phyloP scores from a whole-genome alignment of 2,329 filamentous ascomycete genomes.

The Cryphonectria japonica region DNA sequence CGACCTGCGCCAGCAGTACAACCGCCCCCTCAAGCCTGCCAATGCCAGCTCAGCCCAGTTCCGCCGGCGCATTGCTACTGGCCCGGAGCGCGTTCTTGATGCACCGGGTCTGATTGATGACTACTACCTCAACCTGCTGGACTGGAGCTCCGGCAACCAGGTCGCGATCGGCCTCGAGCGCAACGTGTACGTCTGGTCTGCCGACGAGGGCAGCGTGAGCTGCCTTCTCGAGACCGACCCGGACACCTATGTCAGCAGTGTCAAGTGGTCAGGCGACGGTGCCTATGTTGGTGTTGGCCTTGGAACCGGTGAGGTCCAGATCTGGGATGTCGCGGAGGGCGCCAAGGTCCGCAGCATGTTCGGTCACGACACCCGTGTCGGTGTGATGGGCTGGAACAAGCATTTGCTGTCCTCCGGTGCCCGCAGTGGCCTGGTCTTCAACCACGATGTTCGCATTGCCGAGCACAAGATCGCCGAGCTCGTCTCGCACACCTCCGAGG shows the following conservation, averaged over 20 bases:
- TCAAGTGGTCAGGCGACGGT: slow-evolving; percentile 98
- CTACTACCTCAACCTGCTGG: slow-evolving; percentile 97
- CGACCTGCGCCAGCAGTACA: slow-evolving; percentile 96
- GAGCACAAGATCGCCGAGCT: slow-evolving; percentile 98
- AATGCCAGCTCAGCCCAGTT: slow-evolving; percentile 79
- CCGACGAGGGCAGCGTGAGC: slow-evolving; percentile 86
- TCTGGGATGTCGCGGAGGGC: slow-evolving; percentile 96
- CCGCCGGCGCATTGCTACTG: slow-evolving; percentile 88
- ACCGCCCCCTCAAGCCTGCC: slow-evolving; percentile 85
- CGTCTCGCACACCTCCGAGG: slow-evolving; percentile 94
- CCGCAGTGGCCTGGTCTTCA: slow-evolving; percentile 92
- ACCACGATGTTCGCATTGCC: slow-evolving; percentile 96
- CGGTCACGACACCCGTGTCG: slow-evolving; percentile 93
- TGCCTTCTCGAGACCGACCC: slow-evolving; percentile 84
- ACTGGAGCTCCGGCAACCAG: slow-evolving; percentile 98
- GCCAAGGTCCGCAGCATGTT: slow-evolving; percentile 98
- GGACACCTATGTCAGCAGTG: slow-evolving; percentile 96
- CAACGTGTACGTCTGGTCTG: slow-evolving; percentile 98
- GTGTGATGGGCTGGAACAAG: slow-evolving; percentile 99
- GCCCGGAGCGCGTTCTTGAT: slow-evolving; percentile 93
- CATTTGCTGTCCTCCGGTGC: slow-evolving; percentile 94
- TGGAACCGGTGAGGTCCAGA: slow-evolving; percentile 94
- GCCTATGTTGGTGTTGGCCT: slow-evolving; percentile 96
- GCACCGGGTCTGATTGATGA: slow-evolving; percentile 95
- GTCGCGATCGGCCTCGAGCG: slow-evolving; percentile 97